These are phyloP conservation scores for Hamamelis virginiana DNA, from an alignment of 164 flowering plant species.

Conservation along the genomic window DNA sequence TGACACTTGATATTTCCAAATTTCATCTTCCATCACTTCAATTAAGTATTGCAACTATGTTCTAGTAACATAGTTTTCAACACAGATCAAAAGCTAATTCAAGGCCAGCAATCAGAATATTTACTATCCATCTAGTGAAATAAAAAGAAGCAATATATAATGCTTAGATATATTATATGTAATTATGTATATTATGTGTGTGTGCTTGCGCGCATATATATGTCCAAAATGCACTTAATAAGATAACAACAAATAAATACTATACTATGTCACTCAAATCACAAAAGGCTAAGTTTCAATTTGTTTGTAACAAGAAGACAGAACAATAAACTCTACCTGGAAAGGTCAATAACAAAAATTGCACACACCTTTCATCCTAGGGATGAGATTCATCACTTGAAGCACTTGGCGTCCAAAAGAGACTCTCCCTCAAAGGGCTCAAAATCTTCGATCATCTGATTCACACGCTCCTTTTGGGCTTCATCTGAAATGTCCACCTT, in stretches of 20 bases:
- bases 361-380: background rate
- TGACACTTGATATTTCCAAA: too few species aligned
- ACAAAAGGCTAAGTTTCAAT: background rate
- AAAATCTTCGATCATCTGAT: conserved; percentile 82
- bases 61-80: too few species aligned
- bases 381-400: conserved; percentile 48
- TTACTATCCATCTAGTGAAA: too few species aligned
- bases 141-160: too few species aligned
- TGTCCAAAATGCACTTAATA: background rate
- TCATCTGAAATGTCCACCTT: conserved; percentile 78
- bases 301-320: background rate
- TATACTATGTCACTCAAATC: too few species aligned
- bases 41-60: too few species aligned
- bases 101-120: too few species aligned
- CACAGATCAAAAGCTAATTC: too few species aligned
- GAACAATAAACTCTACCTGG: background rate
- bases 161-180: too few species aligned
- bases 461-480: conserved; percentile 81
- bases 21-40: too few species aligned
- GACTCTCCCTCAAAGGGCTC: conserved; percentile 93
- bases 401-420: conserved; percentile 87
- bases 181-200: too few species aligned
- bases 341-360: background rate
- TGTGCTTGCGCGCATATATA: too few species aligned
- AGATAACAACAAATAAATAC: background rate